Base-by-base conservation (phyloP, 768 basidiomycete genomes). In the Lentinula aciculospora region DNA sequence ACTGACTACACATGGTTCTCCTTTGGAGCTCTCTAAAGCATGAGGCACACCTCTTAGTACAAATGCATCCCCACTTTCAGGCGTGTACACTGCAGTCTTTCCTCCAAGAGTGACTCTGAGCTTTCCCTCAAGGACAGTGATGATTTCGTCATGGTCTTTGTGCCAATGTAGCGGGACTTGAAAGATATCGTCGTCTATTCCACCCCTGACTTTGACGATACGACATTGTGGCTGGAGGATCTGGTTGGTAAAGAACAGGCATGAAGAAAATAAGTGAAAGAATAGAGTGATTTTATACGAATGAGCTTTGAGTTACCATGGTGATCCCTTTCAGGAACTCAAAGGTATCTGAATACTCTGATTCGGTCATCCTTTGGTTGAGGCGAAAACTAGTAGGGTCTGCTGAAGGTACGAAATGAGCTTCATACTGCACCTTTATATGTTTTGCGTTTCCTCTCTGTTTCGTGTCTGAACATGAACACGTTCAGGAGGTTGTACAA, bases 161-260 rank as follows among this genome's bases (percentile, higher is more conserved):
- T 74, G 72, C 71, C 72, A 72, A 42, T 73, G 72, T 0, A 63
- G 66, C 1, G 71, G 68, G 0, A 71, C 72, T 10, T 61, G 58
- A 23, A 74, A 61, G 1, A 59, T 51, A 17, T 68, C 67, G 3
- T 62, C 62, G 37, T 70, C 67, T 27, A 63, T 66, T 19, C 64
- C 60, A 27, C 68, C 53, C 15, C 62, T 63, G 2, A 63, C 62
- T 37, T 66, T 66, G 21, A 63, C 53, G 27, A 71, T 46, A 58
- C 49, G 49, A 3, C n/a, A 4, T 34, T 50, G 49, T 6, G 49
- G 49, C 21, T 50, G 9, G 32, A 50, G 19, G 5, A 21, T 36
- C 49, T 50, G 12, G 21, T n/a, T n/a, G 15, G 40, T n/a, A 4
- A 8, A 36, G 21, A 34, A 13, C 32, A 31, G 3, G 10, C 12